A percentile compares a stretch with the other conserved stretches of the same genome.
Evolutionary conservation across 2,329 filamentous ascomycete species (phyloP).

Genomic region (Fusarium aywerte): DNA sequence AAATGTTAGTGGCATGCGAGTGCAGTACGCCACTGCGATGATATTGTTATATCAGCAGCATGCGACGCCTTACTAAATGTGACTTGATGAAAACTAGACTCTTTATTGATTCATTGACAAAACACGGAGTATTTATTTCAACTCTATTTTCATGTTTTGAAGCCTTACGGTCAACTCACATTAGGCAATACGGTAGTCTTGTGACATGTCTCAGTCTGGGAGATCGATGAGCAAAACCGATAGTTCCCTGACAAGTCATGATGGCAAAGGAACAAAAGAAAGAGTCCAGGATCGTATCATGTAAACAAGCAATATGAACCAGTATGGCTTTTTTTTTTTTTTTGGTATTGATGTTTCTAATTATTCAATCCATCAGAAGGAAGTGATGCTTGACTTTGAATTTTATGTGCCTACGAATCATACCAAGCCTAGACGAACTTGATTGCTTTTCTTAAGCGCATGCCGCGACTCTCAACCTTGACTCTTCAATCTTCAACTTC

Average conservation of each 20-base stretch:
- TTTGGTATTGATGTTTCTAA: not conserved
- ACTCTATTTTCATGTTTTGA: too few relatives aligned
- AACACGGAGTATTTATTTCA: not conserved
- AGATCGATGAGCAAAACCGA: not conserved
- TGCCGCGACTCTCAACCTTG: conserved; percentile 1
- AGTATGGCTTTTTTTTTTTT: too few relatives aligned
- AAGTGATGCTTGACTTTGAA: not conserved
- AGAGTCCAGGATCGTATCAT: too few relatives aligned
- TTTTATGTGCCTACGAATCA: not conserved
- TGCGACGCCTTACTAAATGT: not conserved
- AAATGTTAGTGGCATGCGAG: conserved; percentile 29
- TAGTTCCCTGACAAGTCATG: not conserved
- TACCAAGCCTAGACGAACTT: not conserved
- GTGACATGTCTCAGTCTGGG: not conserved
- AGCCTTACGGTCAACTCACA: too few relatives aligned
- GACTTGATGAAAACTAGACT: not conserved
- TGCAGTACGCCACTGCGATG: conserved; percentile 29
- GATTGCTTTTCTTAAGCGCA: not conserved
- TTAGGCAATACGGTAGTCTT: too few relatives aligned
- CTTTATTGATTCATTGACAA: not conserved
- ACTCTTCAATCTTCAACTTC: conserved; percentile 8
- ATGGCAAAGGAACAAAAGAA: not conserved
- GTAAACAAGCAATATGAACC: too few relatives aligned
- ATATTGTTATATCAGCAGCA: not conserved
- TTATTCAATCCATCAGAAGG: not conserved